phyloP scores from a whole-genome alignment of 2,329 filamentous ascomycete species.

The Colletotrichum sidae region DNA sequence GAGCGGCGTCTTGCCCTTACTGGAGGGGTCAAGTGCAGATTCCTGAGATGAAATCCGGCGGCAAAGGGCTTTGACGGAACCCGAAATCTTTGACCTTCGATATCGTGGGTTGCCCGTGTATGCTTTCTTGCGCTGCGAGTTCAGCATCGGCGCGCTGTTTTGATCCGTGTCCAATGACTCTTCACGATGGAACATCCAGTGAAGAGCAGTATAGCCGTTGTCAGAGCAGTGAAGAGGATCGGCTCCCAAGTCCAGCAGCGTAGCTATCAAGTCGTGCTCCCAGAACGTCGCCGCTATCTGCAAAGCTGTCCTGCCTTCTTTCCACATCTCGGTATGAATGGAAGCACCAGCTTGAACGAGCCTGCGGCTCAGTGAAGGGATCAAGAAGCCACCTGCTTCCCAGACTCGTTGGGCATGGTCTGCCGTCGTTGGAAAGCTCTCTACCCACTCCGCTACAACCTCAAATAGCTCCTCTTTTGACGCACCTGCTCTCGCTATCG shows the following conservation, averaged over 20 bases:
- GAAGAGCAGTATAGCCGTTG: conserved; percentile 5
- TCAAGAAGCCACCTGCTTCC: conserved; percentile 5
- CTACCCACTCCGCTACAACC: background rate
- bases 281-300: conserved; percentile 6
- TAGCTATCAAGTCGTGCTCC: conserved; percentile 2
- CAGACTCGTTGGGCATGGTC: background rate
- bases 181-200: conserved; percentile 79
- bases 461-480: background rate
- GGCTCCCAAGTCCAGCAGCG: background rate
- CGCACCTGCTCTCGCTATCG: background rate
- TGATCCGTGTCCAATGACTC: conserved; percentile 50
- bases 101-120: background rate
- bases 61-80: background rate
- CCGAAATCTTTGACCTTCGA: background rate
- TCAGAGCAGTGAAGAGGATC: conserved; percentile 1
- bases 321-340: background rate
- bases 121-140: background rate
- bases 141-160: background rate
- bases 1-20: conserved; percentile 1
- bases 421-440: background rate
- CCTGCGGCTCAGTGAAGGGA: background rate
- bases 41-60: background rate
- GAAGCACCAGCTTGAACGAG: background rate
- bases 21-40: background rate
- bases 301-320: background rate